Base-by-base conservation (phyloP, 768 basidiomycete genomes). In the Sutorius australiensis region DNA sequence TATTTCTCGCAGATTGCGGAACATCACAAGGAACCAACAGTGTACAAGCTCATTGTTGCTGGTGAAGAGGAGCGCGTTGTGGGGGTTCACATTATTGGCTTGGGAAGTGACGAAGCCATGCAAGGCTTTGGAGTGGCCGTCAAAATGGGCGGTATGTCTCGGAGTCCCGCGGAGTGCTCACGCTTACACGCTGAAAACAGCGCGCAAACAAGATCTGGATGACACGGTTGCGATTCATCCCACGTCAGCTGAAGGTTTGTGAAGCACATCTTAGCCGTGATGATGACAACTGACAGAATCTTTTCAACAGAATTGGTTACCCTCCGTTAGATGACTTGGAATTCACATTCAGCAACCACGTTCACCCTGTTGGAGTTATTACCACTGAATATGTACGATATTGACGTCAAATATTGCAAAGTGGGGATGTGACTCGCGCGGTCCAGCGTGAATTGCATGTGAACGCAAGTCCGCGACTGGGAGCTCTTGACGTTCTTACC, bases 111-210 rank as follows among this genome's bases (percentile, higher is more conserved):
- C 67, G 97, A 99, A 73, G 82, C 89, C 61, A 73, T 95, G 73
- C 97, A 99, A 78, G 95, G 95, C 57, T 98, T 97, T 71, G 91
- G 76, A 2, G 92, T 98, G n/a, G 97, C 97, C 12, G 77, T 99
- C 61, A 98, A 98, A 77, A 95, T 98, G 95, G 89, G 89, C 19
- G 80, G 77, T 80, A 61, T 11, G 77, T 70, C 10, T 32, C 9
- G 7, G 47, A 38, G 36, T 21, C 2, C 7, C 12, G 13, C 17
- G 6, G 14, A 32, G 32, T 21, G 14, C 45, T 19, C n/a, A 24
- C 8, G 7, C 54, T 63, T 12, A 70, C 28, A 19, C 9, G 3
- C 31, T 38, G 14, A 16, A n/a, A 42, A 21, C 30, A 73, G 91
- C 92, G 5, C 80, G 78, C 21, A 93, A 94, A 74, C 69, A 79